phyloP scores from a whole-genome alignment of 345 rosid species.

The Nephelium lappaceum region DNA sequence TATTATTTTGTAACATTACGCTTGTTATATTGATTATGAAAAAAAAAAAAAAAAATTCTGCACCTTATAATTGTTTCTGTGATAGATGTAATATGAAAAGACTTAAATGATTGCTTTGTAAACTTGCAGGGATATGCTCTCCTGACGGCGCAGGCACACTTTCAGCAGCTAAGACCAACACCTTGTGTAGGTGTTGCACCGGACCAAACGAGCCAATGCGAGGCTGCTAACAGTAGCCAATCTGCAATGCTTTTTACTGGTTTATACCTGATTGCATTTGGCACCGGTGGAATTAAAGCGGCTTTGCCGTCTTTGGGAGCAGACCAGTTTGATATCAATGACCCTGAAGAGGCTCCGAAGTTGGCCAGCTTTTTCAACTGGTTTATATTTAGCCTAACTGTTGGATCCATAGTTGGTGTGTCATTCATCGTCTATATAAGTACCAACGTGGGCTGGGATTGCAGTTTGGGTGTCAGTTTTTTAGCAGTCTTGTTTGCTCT shows the following conservation, averaged over 20 bases:
- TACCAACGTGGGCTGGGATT: slow-evolving; percentile 56
- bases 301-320: slow-evolving; percentile 64
- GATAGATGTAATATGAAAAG: no score
- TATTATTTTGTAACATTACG: no score
- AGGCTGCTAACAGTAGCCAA: slow-evolving; percentile 36
- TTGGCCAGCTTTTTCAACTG: slow-evolving; percentile 67
- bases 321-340: slow-evolving; percentile 56
- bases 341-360: slow-evolving; percentile 46
- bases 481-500: slow-evolving; percentile 36
- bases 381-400: slow-evolving; percentile 54
- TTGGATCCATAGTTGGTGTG: slow-evolving; percentile 50
- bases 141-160: slow-evolving; percentile 54
- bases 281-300: slow-evolving; percentile 59
- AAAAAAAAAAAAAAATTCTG: no score
- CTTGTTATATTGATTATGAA: no score
- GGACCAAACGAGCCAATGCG: slow-evolving; percentile 35
- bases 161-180: slow-evolving; percentile 47
- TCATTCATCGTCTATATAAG: slow-evolving; percentile 59
- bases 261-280: slow-evolving; percentile 57
- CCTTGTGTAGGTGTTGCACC: slow-evolving; percentile 50
- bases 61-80: no score
- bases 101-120: neutral
- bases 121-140: slow-evolving; percentile 49
- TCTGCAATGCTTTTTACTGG: slow-evolving; percentile 42
- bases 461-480: slow-evolving; percentile 44